Evolutionary conservation across 177 flowering plant species (phyloP).

Genomic region (Vitis hybrid): DNA sequence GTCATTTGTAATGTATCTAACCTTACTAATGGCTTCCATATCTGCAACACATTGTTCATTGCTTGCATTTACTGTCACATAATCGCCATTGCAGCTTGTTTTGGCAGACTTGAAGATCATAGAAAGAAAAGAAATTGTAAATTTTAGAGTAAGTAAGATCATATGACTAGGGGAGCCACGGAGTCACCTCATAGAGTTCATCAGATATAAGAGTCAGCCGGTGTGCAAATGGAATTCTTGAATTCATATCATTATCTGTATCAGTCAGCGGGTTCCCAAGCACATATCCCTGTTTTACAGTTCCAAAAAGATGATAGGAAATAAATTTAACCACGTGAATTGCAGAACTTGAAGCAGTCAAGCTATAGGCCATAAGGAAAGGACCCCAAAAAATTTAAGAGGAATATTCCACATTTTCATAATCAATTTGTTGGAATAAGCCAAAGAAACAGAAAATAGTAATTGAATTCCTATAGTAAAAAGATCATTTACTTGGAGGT

Average conservation of each 20-base stretch:
- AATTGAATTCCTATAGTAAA: background rate
- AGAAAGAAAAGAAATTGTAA: background rate
- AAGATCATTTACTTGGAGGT: constrained; percentile 3
- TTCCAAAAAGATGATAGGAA: background rate
- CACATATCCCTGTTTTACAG: constrained; percentile 34
- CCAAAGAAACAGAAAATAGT: too few species aligned
- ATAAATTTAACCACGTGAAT: too few species aligned
- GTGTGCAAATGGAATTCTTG: constrained; percentile 23
- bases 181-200: constrained; percentile 31
- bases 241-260: constrained; percentile 12
- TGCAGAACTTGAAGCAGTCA: too few species aligned
- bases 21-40: constrained; percentile 12
- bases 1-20: background rate
- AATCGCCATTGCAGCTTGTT: constrained; percentile 27
- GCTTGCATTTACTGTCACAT: constrained; percentile 9
- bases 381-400: too few species aligned
- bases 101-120: constrained; percentile 16
- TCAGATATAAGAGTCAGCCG: constrained; percentile 36
- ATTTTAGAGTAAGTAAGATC: background rate
- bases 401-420: too few species aligned
- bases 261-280: constrained; percentile 38
- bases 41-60: constrained; percentile 15
- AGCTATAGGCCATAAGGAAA: too few species aligned
- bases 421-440: background rate
- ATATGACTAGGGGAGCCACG: too few species aligned